These are phyloP conservation scores for Psilocybe cubensis DNA, from an alignment of 768 basidiomycete genomes.

Conservation along the genomic window DNA sequence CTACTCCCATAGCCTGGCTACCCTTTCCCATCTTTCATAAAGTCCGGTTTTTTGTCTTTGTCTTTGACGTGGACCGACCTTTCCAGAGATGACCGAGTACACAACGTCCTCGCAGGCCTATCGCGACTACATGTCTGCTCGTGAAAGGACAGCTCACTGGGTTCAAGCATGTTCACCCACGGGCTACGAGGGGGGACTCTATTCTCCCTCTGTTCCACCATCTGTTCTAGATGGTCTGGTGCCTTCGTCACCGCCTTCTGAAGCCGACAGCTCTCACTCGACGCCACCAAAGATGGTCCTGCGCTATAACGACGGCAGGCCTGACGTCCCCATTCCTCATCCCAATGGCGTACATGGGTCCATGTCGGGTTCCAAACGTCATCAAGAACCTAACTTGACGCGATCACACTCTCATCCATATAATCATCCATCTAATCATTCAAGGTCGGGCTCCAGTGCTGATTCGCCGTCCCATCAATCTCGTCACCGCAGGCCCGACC, in stretches of 20 bases:
- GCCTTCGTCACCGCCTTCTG: slow-evolving; percentile 47
- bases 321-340: slow-evolving; percentile 66
- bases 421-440: slow-evolving; percentile 37
- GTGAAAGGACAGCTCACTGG: slow-evolving; percentile 69
- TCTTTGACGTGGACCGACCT: slow-evolving; percentile 16
- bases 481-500: slow-evolving; percentile 29
- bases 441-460: slow-evolving; percentile 42
- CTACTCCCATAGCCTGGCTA: slow-evolving; percentile 25
- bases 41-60: slow-evolving; percentile 17
- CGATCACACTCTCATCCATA: slow-evolving; percentile 27
- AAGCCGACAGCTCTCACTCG: slow-evolving; percentile 52
- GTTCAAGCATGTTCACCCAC: slow-evolving; percentile 46
- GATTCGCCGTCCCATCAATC: slow-evolving; percentile 31
- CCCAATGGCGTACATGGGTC: slow-evolving; percentile 17
- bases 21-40: slow-evolving; percentile 28
- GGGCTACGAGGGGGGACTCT: slow-evolving; percentile 39
- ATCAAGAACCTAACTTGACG: slow-evolving; percentile 20
- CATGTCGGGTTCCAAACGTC: slow-evolving; percentile 19
- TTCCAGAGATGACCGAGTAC: slow-evolving; percentile 66
- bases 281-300: slow-evolving; percentile 76
- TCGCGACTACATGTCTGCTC: slow-evolving; percentile 59
- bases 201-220: slow-evolving; percentile 64
- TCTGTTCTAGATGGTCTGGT: slow-evolving; percentile 48
- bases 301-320: slow-evolving; percentile 65
- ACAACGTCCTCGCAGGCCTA: slow-evolving; percentile 60